These are phyloP conservation scores for Chytridium lagenaria DNA, from an alignment of 371 early-diverging fungal genomes.

Conservation along the genomic window DNA sequence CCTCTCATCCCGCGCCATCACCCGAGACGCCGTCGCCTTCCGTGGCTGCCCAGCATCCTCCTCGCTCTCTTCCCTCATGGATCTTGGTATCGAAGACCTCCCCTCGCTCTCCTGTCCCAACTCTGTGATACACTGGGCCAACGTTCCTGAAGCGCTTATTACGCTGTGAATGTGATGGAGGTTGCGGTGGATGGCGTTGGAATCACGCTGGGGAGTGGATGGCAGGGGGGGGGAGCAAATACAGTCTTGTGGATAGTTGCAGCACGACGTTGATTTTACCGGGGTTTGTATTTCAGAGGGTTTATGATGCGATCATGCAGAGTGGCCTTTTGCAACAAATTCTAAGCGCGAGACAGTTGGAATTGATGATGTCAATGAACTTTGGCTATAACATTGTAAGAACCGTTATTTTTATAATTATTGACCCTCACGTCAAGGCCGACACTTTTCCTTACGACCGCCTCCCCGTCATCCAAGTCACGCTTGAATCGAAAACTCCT, in stretches of 20 bases:
- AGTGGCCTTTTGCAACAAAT: not conserved
- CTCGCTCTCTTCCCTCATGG: slow-evolving; percentile 18
- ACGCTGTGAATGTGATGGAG: not conserved
- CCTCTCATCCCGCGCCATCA: not conserved
- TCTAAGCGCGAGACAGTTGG: not conserved
- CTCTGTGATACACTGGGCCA: not conserved
- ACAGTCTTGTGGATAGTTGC: slow-evolving; percentile 32
- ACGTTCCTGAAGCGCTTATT: slow-evolving; percentile 3
- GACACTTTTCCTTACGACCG: not conserved
- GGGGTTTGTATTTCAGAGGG: not conserved
- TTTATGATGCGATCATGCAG: not conserved
- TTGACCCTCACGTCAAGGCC: not conserved
- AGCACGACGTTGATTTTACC: slow-evolving; percentile 28
- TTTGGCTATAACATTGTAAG: slow-evolving; percentile 14
- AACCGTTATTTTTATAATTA: not conserved
- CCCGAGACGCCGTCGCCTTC: slow-evolving; percentile 21
- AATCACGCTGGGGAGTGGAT: not conserved
- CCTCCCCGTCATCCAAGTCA: slow-evolving; percentile 27
- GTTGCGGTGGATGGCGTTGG: slow-evolving; percentile 3
- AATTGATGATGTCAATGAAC: not conserved
- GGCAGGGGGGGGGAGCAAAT: slow-evolving; percentile 23
- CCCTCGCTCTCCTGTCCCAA: not conserved
- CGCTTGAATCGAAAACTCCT: not conserved
- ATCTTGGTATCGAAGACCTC: slow-evolving; percentile 23
- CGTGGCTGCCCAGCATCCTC: slow-evolving; percentile 29